Conservation (phyloP, 306 rosid genomes). For the Nissolia schottii region DNA sequence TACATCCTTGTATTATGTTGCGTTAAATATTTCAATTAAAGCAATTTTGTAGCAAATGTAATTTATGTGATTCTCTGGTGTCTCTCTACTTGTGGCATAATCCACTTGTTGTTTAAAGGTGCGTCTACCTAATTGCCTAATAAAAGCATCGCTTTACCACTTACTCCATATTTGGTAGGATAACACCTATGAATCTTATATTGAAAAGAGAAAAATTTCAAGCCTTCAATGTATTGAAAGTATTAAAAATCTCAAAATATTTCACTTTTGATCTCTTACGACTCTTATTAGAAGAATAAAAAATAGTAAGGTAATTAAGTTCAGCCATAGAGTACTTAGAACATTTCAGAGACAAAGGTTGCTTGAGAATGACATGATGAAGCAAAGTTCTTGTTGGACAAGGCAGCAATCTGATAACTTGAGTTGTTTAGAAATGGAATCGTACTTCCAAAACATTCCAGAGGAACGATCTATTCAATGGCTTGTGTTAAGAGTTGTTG, state of each 20-base stretch:
- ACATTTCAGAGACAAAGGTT: conserved; percentile 2
- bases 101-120: no score
- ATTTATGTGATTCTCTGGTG: neutral
- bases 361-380: conserved; percentile 26
- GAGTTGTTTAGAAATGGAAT: conserved; percentile 22
- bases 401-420: conserved; percentile 14
- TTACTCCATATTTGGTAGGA: neutral
- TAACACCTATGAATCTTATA: neutral
- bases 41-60: neutral
- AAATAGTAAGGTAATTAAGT: neutral
- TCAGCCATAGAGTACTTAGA: neutral
- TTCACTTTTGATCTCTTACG: no score
- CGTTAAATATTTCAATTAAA: neutral
- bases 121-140: no score
- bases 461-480: neutral
- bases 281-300: neutral
- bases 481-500: neutral
- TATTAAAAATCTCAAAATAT: no score
- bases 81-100: neutral
- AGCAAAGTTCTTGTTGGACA: conserved; percentile 6
- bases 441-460: conserved; percentile 5
- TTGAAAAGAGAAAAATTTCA: no score
- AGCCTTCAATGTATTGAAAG: no score
- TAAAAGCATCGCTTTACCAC: neutral
- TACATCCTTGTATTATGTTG: neutral